These are phyloP conservation scores for Balansia obtecta DNA, from an alignment of 2,329 filamentous ascomycete genomes.

Conservation along the genomic window DNA sequence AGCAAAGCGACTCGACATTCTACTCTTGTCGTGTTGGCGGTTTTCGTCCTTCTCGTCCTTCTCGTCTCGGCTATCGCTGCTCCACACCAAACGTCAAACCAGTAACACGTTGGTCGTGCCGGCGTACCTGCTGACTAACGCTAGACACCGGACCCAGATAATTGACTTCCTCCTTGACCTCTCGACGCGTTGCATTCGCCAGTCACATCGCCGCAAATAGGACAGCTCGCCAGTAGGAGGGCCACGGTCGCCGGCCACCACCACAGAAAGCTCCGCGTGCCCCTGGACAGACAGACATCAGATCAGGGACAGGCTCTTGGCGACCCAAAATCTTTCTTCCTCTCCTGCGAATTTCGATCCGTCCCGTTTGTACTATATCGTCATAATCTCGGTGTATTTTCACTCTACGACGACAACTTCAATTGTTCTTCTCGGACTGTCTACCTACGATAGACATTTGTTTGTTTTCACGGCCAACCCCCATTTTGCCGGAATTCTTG, in stretches of 20 bases:
- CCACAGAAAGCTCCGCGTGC: background rate
- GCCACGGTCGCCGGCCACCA: background rate
- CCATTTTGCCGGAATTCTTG: background rate
- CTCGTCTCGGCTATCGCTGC: too few species aligned
- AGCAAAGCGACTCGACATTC: too few species aligned
- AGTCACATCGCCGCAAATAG: conserved; percentile 2
- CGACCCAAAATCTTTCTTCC: background rate
- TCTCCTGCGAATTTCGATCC: background rate
- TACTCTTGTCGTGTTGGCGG: too few species aligned
- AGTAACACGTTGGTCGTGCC: too few species aligned
- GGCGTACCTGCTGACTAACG: too few species aligned
- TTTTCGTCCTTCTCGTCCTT: too few species aligned
- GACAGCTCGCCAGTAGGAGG: background rate
- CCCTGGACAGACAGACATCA: background rate
- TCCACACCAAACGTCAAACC: too few species aligned
- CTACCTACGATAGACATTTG: background rate
- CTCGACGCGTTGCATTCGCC: background rate
- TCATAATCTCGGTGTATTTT: background rate
- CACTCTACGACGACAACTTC: conserved; percentile 2
- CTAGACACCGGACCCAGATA: too few species aligned
- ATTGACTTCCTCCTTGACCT: too few species aligned
- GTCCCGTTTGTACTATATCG: background rate
- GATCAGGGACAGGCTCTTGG: background rate
- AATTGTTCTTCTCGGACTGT: background rate
- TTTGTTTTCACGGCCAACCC: background rate